phyloP scores from a whole-genome alignment of 208 protist species.

The Endotrypanum monterogeii region DNA sequence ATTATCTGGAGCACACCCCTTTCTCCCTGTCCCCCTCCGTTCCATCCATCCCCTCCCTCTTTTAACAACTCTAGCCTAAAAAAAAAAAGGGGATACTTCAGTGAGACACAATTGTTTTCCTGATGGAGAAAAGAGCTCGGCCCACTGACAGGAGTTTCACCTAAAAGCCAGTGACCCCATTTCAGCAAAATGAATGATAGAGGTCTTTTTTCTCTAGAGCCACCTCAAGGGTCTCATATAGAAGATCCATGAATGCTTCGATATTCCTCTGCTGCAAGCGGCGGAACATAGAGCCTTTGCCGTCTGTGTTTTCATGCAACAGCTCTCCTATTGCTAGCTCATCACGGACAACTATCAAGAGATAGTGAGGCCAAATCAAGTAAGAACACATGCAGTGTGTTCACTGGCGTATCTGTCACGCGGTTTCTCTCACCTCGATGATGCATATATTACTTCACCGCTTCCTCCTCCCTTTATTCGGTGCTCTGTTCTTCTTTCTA shows the following conservation, averaged over 20 bases:
- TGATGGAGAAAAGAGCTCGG: background rate
- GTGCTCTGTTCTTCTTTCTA: background rate
- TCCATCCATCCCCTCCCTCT: no score
- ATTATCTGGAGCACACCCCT: background rate
- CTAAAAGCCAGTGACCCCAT: background rate
- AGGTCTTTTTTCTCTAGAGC: background rate
- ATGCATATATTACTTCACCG: background rate
- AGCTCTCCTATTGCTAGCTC: background rate
- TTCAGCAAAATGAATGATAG: background rate
- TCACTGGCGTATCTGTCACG: background rate
- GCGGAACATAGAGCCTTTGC: no score
- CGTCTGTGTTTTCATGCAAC: background rate
- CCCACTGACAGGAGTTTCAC: background rate
- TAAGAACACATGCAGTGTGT: background rate
- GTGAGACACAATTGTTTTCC: no score
- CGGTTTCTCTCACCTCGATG: background rate
- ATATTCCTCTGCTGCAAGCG: background rate
- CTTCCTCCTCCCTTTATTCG: background rate
- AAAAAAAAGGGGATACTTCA: background rate
- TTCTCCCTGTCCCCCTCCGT: background rate
- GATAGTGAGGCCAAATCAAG: background rate
- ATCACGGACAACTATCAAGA: background rate
- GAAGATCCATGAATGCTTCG: background rate
- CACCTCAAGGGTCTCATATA: background rate
- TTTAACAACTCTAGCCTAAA: no score